Evolutionary conservation across 2,329 filamentous ascomycete species (phyloP), one percentile per base, ranked within the genome.

Genomic region (Albifimbria verrucaria): DNA sequence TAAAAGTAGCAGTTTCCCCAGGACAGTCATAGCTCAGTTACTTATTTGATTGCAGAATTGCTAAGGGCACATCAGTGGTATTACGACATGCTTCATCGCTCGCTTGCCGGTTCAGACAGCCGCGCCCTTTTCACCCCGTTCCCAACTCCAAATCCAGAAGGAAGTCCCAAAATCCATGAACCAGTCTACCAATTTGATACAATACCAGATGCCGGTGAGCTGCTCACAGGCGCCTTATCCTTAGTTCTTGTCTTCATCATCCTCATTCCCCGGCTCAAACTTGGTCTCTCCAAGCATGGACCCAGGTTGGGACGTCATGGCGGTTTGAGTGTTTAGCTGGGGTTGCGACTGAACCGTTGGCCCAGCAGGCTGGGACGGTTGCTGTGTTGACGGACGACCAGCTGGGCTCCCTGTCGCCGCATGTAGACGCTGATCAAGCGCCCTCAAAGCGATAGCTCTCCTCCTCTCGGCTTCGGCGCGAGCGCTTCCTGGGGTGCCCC

Each of bases 391-490:
- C 46, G 79, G 73, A 54, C 71, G 80, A 18, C n/a, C 25, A 9
- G 46, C 46, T 32, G 46, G 25, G 25, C 36, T 48, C 28, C 77
- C 78, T 17, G 89, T 87, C 3, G 92, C 91, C n/a, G 90, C 89
- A 69, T 94, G 89, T 50, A 99, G 77, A 58, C 94, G 82, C 73
- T 97, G 92, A 70, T 99, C 94, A 51, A 99, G 75, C 3, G 92
- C 93, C 67, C 93, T 93, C 52, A 99, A 78, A 1, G 94, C 94
- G 59, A 99, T 75, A 1, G 92, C 92, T 59, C 94, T 83, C 67
- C 94, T 83, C 59, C 94, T 79, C 76, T 97, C 94, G 1, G 93
- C 93, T 71, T 97, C 94, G 48, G 94, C 93, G 54, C 92, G 85
- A 48, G 92, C 90, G 49, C 86, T 84, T 12, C 86, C 80, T 11